Percentiles rank a stretch among this genome's conserved stretches.
These are phyloP conservation scores for Leccinum rimulosum DNA, from an alignment of 768 basidiomycete species.

Conservation along the genomic window DNA sequence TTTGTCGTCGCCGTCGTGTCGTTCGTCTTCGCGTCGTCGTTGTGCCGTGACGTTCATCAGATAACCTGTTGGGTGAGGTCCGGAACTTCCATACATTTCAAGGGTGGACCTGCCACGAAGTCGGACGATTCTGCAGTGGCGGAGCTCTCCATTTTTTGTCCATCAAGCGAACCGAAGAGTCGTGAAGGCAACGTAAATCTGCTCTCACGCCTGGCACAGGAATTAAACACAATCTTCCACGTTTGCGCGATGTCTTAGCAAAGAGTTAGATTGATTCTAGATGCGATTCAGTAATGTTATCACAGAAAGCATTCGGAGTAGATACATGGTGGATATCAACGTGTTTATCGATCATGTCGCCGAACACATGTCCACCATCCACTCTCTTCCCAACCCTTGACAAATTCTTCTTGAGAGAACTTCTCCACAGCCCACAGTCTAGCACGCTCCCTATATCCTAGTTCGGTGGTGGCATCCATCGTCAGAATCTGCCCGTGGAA, in stretches of 20 bases:
- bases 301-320: neutral
- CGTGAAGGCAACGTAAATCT: neutral
- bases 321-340: neutral
- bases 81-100: neutral
- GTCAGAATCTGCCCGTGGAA: constrained; percentile 37
- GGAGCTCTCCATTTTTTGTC: neutral
- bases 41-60: too few species aligned
- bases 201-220: neutral
- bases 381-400: constrained; percentile 67
- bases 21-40: too few species aligned
- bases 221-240: neutral
- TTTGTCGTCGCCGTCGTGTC: too few species aligned
- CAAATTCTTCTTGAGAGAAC: constrained; percentile 79
- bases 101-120: neutral
- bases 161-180: neutral
- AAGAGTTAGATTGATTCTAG: neutral
- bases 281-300: neutral
- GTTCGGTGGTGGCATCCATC: constrained; percentile 51
- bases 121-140: neutral
- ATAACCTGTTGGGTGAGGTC: neutral
- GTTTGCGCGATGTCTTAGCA: neutral
- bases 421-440: constrained; percentile 65
- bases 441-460: constrained; percentile 66
- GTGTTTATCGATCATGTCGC: neutral
- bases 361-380: constrained; percentile 47